Conservation (phyloP, 306 rosid genomes). For the Rubus idaeus region DNA sequence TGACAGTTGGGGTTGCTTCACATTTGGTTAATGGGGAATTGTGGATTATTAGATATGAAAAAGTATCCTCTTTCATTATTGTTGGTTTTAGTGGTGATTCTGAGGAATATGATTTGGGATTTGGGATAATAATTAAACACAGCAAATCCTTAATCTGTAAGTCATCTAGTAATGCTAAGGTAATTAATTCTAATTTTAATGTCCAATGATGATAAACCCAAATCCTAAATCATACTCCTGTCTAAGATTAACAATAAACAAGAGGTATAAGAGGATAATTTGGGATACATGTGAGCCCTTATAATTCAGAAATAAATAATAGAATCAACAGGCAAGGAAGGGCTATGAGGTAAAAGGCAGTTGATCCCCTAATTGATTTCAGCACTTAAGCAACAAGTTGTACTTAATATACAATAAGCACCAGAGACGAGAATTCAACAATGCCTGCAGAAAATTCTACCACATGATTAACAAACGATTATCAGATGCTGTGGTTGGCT, state of each 20-base stretch:
- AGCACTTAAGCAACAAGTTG: neutral
- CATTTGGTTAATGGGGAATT: neutral
- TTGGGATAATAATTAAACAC: neutral
- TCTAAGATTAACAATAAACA: neutral
- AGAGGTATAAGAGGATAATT: neutral
- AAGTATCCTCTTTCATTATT: neutral
- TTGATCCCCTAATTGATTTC: neutral
- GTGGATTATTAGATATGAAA: neutral
- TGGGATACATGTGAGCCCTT: slow-evolving; percentile 4
- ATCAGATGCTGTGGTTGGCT: neutral
- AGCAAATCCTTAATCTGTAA: slow-evolving; percentile 1
- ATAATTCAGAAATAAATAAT: neutral
- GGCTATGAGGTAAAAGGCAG: neutral
- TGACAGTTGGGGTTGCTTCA: slow-evolving; percentile 10
- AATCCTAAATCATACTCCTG: neutral
- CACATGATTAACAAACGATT: neutral
- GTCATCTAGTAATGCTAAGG: too few species aligned
- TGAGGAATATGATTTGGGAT: slow-evolving; percentile 2
- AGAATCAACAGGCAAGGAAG: neutral
- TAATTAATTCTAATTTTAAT: neutral
- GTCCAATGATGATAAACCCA: neutral
- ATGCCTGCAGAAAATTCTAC: slow-evolving; percentile 2
- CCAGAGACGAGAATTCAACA: neutral
- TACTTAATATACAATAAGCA: neutral
- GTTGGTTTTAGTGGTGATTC: neutral